Percentiles rank a stretch among this genome's conserved stretches.
These are phyloP conservation scores for Teunomyces lycoperdinae DNA, from an alignment of 805 yeast species.

Conservation along the genomic window DNA sequence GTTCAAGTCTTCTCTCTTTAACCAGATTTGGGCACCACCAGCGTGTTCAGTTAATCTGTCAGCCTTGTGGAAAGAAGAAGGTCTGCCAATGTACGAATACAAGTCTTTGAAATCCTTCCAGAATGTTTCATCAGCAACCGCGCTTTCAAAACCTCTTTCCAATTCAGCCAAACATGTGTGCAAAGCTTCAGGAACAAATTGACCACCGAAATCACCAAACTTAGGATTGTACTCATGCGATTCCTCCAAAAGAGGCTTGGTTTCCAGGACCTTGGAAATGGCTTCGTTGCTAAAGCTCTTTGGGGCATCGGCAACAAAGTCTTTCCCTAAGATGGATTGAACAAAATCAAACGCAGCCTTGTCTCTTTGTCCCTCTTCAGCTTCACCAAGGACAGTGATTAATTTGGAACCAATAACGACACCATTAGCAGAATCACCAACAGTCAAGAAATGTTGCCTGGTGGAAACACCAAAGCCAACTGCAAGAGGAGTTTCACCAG, in stretches of 20 bases:
- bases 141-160: conserved; percentile 82
- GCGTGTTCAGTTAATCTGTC: conserved; percentile 84
- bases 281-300: conserved; percentile 16
- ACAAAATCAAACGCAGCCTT: conserved; percentile 66
- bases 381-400: conserved; percentile 64
- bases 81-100: conserved; percentile 94
- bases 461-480: conserved; percentile 98
- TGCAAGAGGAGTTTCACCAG: conserved; percentile 71
- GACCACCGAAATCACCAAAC: conserved; percentile 97
- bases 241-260: conserved; percentile 47
- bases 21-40: conserved; percentile 93
- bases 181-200: conserved; percentile 95
- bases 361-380: conserved; percentile 59
- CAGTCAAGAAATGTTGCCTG: conserved; percentile 80
- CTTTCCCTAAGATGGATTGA: conserved; percentile 63
- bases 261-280: conserved; percentile 22
- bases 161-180: conserved; percentile 88
- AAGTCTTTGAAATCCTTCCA: conserved; percentile 88
- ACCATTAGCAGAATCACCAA: conserved; percentile 85
- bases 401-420: conserved; percentile 93
- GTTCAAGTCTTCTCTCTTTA: conserved; percentile 93
- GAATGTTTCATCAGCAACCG: conserved; percentile 84
- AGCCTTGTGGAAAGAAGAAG: conserved; percentile 88
- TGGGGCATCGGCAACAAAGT: conserved; percentile 31
- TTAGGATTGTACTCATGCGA: conserved; percentile 66